Base-by-base conservation (phyloP, 2,329 filamentous ascomycete genomes). In the Neoscytalidium dimidiatum region DNA sequence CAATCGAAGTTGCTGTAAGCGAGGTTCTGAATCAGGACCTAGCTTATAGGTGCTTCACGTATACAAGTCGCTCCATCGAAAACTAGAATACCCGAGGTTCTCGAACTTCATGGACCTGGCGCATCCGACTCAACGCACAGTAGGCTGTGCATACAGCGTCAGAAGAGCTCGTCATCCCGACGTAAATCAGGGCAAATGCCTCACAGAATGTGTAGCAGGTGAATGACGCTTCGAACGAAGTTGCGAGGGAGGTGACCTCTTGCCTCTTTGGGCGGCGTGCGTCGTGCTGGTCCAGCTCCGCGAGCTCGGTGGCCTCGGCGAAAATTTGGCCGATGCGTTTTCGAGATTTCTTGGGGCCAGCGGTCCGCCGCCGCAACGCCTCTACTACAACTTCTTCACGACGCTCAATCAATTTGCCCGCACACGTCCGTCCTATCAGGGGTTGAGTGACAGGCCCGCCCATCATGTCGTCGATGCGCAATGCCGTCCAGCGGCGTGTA, bases 401-500 rank as follows among this genome's bases (percentile, higher is more conserved):
- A 13, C 14, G 23, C 14, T 14, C 35, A 26, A 23, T n/a, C n/a
- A n/a, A 38, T 14, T 7, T 9, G 7, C 23, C 8, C 26, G 7
- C 33, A 29, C n/a, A 26, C 14, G 6, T 43, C 26, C 21, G 8
- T 43, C 26, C 21, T 7, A 35, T 29, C 56, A 13, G 38, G n/a
- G 4, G 13, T 29, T n/a, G 11, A 38, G 11, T 14, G 11, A 7
- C 38, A 13, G 28, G 38, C 3, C 21, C 21, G 43, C 28, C 38
- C 62, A 38, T 28, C 41, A 68, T 68, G 65, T 67, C 62, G 26
- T 68, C 66, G 43, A 67, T 68, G 64, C 62, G 67, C 26, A 77
- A 77, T 71, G 74, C 75, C 69, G 75, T 78, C 28, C 64, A 66
- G 28, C 57, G 56, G 58, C 64, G 64, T 35, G 58, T 66, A 46